Base-by-base conservation (phyloP, 148 eudicot genomes). In the Agrostemma githago region DNA sequence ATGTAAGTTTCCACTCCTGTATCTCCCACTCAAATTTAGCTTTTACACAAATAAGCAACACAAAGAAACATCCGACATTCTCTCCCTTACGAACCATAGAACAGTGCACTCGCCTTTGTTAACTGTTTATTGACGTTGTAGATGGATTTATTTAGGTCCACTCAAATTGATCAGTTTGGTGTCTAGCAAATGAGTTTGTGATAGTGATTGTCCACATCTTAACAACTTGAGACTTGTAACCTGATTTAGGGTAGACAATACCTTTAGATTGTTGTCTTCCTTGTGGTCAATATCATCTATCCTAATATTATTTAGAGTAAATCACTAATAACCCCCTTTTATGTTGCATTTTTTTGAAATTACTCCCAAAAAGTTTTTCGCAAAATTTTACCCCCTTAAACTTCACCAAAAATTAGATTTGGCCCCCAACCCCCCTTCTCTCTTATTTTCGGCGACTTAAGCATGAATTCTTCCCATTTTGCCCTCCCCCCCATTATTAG, bases 1-100 rank as follows among this genome's bases (percentile, higher is more conserved):
- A 94, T 78, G 96, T 92, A 80, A 88, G 92, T 26, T 69, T 72
- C 65, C 69, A 1, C 26, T 44, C 42, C 34, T 6, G 40, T 40
- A 8, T 34, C 69, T 48, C 62, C 39, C 62, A 11, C 70, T 11
- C 71, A 14, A 60, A 48, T 48, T 48, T 48, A 48, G 12, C 12
- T 48, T 48, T 48, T 48, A 12, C 56, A 51, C 14, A 51, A 51
- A 51, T 51, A 7, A 12, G 38, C 42, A 63, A 63, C 4, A 34
- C 41, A 66, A 39, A 56, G 38, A 62, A 62, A 26, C 14, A 39
- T 17, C 20, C 37, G 51, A 26, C 17, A 0, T 66, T 59, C 44
- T 5, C 7, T 64, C 43, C 68, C 17, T 37, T 12, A 60, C 26
- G 34, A 59, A 20, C 64, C 64, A 3, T 60, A 19, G 64, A 3